phyloP scores from a whole-genome alignment of 768 basidiomycete genomes.

The Glaciozyma martinii region DNA sequence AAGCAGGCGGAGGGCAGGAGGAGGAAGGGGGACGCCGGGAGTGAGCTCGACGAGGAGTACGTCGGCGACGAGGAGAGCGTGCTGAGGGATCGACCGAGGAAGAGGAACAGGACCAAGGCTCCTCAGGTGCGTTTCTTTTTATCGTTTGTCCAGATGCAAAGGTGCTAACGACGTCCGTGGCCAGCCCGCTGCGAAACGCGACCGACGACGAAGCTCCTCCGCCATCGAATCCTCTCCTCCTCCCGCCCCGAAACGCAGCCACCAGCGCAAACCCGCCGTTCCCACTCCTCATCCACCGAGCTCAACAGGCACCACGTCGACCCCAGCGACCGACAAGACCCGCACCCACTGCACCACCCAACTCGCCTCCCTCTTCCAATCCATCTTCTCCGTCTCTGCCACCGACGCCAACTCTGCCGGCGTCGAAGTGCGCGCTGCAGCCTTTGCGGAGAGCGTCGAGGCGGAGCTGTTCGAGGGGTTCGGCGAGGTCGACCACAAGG shows the following conservation, averaged over 20 bases:
- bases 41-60: slow-evolving; percentile 50
- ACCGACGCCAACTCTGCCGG: background rate
- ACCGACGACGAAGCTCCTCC: too few relatives aligned
- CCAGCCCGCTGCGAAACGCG: too few relatives aligned
- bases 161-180: too few relatives aligned
- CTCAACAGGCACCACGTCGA: background rate
- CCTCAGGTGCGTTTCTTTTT: background rate
- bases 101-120: background rate
- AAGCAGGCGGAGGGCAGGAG: slow-evolving; percentile 53
- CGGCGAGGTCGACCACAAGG: slow-evolving; percentile 61
- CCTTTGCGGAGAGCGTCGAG: slow-evolving; percentile 58
- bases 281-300: background rate
- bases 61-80: slow-evolving; percentile 45
- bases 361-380: slow-evolving; percentile 25
- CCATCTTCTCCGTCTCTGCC: slow-evolving; percentile 22
- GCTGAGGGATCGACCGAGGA: background rate
- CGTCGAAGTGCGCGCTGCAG: slow-evolving; percentile 14
- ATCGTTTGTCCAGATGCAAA: background rate
- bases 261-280: background rate
- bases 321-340: slow-evolving; percentile 24
- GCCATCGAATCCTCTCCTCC: background rate
- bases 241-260: background rate
- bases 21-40: slow-evolving; percentile 43
- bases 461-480: slow-evolving; percentile 64
- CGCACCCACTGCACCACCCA: slow-evolving; percentile 28